phyloP scores from a whole-genome alignment of 805 yeast species.

The Candida ponderosae region DNA sequence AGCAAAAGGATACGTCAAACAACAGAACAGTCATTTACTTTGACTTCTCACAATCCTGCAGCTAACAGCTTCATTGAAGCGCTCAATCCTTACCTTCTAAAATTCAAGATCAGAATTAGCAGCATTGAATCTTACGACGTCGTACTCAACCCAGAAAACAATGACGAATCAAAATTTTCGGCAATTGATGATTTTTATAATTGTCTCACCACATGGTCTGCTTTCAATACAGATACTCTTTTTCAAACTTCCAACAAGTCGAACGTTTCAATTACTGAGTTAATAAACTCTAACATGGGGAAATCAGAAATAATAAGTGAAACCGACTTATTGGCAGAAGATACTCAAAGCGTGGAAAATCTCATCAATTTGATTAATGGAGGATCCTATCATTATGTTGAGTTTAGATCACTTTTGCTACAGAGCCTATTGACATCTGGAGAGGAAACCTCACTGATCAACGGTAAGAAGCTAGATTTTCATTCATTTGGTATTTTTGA shows the following conservation, averaged over 20 bases:
- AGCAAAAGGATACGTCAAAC: slow-evolving; percentile 32
- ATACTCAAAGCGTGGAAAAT: slow-evolving; percentile 10
- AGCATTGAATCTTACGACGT: neutral
- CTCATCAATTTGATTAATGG: slow-evolving; percentile 22
- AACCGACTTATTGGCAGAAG: slow-evolving; percentile 5
- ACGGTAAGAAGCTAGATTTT: slow-evolving; percentile 32
- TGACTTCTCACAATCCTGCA: neutral
- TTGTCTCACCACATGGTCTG: slow-evolving; percentile 15
- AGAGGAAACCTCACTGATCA: slow-evolving; percentile 22
- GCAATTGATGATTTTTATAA: slow-evolving; percentile 6
- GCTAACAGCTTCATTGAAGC: slow-evolving; percentile 4
- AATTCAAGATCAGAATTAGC: neutral
- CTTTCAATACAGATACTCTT: slow-evolving; percentile 19
- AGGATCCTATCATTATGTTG: slow-evolving; percentile 26
- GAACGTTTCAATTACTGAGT: slow-evolving; percentile 14
- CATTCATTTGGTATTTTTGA: slow-evolving; percentile 26
- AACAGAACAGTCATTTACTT: slow-evolving; percentile 10
- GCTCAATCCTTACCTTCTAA: neutral
- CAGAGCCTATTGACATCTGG: slow-evolving; percentile 11
- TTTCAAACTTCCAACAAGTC: slow-evolving; percentile 5
- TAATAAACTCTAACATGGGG: slow-evolving; percentile 22
- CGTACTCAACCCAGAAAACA: too few species aligned
- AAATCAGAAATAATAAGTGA: slow-evolving; percentile 11
- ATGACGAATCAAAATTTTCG: neutral
- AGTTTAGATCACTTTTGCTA: slow-evolving; percentile 27